Conservation (phyloP, 371 early-diverging fungal species). For the Gilbertella persicaria region DNA sequence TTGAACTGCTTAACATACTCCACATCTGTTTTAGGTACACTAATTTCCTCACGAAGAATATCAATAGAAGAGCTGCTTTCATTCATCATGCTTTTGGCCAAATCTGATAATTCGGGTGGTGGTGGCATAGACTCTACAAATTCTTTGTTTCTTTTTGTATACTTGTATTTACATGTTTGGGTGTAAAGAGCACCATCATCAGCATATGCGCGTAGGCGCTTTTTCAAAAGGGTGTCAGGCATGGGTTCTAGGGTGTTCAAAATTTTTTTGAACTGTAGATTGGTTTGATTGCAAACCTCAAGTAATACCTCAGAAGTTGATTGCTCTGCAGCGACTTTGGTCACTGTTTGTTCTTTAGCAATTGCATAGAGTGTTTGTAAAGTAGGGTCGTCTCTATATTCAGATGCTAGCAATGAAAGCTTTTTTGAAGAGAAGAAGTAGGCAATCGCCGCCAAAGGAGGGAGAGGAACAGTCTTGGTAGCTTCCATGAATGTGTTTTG, state of each 20-base stretch:
- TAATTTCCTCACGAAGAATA: conserved; percentile 21
- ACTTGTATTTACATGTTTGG: conserved; percentile 19
- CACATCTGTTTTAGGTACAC: conserved; percentile 22
- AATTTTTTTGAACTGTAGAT: conserved; percentile 20
- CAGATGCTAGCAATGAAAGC: conserved; percentile 17
- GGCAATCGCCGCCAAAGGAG: conserved; percentile 15
- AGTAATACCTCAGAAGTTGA: conserved; percentile 16
- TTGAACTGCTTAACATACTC: conserved; percentile 21
- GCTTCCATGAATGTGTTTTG: conserved; percentile 16
- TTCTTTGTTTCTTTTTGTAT: conserved; percentile 9
- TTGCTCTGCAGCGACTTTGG: conserved; percentile 13
- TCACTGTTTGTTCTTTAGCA: conserved; percentile 14
- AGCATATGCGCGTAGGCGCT: conserved; percentile 20
- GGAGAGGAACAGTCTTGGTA: conserved; percentile 14
- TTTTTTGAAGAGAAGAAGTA: conserved; percentile 21
- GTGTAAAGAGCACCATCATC: conserved; percentile 20
- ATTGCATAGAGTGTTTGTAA: conserved; percentile 16
- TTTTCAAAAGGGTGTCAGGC: conserved; percentile 18
- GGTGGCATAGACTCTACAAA: conserved; percentile 24
- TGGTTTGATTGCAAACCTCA: conserved; percentile 21
- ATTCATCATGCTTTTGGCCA: conserved; percentile 16
- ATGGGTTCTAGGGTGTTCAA: conserved; percentile 15
- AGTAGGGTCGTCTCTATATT: conserved; percentile 16
- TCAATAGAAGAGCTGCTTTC: conserved; percentile 15
- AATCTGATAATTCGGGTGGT: conserved; percentile 17